Conservation (phyloP, 345 rosid species). For the Stellera chamaejasme region DNA sequence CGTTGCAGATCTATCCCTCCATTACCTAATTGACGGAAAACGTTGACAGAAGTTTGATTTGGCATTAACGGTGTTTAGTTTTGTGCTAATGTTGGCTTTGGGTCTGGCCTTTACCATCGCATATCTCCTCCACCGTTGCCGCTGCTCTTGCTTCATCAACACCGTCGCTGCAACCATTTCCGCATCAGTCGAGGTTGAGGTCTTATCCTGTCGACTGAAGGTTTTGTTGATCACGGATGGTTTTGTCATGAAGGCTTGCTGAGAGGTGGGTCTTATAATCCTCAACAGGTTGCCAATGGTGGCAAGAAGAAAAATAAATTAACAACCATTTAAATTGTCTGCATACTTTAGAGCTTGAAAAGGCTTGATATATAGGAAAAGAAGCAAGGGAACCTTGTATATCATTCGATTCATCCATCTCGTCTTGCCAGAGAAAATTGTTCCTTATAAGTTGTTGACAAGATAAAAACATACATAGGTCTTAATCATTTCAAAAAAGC, state of each 20-base stretch:
- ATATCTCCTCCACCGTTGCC: no score
- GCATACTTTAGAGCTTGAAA: conserved; percentile 75
- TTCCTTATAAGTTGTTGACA: conserved; percentile 12
- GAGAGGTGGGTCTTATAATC: conserved; percentile 23
- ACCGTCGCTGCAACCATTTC: no score
- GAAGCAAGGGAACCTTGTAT: conserved; percentile 71
- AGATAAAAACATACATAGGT: conserved; percentile 6
- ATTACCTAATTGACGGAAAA: no score
- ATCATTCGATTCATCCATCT: conserved; percentile 46
- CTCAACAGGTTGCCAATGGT: neutral
- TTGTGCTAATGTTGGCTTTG: no score
- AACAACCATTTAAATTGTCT: conserved; percentile 4
- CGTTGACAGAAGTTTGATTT: no score
- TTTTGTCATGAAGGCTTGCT: conserved; percentile 33
- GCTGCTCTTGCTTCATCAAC: no score
- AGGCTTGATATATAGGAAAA: conserved; percentile 78
- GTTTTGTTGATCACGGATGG: conserved; percentile 9
- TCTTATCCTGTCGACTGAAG: no score
- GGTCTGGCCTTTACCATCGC: no score
- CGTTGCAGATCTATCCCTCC: no score
- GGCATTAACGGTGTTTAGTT: no score
- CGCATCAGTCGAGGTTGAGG: no score
- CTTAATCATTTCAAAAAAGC: neutral
- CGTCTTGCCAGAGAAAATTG: conserved; percentile 46
- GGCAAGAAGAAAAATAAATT: conserved; percentile 4